Evolutionary conservation across 1,284 basidiomycete species (phyloP), one percentile per base, ranked within the genome.

Genomic region (Cryptococcus floricola): DNA sequence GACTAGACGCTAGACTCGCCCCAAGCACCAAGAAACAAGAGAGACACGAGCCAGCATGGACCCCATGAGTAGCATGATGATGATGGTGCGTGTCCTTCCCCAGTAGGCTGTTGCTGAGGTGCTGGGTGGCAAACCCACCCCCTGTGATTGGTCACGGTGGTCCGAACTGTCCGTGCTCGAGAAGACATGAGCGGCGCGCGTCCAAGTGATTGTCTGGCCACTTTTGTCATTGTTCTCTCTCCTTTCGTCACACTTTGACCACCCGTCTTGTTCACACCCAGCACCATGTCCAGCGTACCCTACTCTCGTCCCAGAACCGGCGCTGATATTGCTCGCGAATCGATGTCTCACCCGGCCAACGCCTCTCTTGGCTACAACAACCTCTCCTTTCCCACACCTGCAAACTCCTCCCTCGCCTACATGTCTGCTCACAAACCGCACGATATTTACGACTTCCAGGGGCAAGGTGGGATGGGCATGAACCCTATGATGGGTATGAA

Each of bases 61-160:
- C 42, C 67, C 67, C 39, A 64, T 63, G 59, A 47, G 44, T 37
- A n/a, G 10, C 8, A 68, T 68, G 66, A 63, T 62, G 60, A 67
- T 68, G 65, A 62, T 68, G 66, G 64, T 66, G 50, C 39, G 66
- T 48, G 16, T 48, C 38, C 10, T 37, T 46, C 18, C 41, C 27
- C 19, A 19, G 28, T 13, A 16, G 50, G 39, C 6, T 23, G 42
- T 5, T 44, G 48, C 31, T 49, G 9, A 34, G 18, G 38, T 37
- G 48, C 31, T 27, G 25, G 18, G 7, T 39, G 38, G 48, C 28
- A 41, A 3, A 25, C 3, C 19, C 13, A 14, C 5, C 23, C 13
- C 23, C n/a, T 4, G 10, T 18, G 42, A 18, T 13, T 18, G 42
- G 42, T 44, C 18, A 19, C 42, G 42, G 42, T 44, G 18, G 42